Evolutionary conservation across 2,329 filamentous ascomycete species (phyloP), one percentile per base, ranked within the genome.

Genomic region (Apiospora kogelbergensis): DNA sequence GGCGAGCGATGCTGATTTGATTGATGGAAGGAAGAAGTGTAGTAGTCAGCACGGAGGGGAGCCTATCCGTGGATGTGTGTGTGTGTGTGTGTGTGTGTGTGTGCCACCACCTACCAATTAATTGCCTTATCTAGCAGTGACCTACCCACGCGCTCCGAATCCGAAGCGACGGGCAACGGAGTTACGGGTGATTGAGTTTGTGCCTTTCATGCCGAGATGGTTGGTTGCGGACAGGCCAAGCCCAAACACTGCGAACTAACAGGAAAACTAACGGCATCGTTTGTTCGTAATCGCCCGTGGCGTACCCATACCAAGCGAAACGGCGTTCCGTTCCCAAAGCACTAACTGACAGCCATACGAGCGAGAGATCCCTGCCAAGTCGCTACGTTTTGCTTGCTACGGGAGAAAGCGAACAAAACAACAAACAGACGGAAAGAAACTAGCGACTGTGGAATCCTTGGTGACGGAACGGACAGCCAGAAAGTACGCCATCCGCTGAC

Each of bases 291-390:
- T 33, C 48, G 40, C 40, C 40, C 11, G 40, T 15, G 13, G 40
- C 48, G 26, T 57, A 57, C 48, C 48, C 48, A 26, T 57, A 57
- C 48, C 48, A 57, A 57, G 48, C 48, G 26, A 57, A 57, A 57
- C 48, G 48, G 48, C 48, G 26, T 57, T 57, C 48, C 48, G 48
- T 57, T 33, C 15, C 48, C 48, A 33, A 30, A 17, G 17, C 15
- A 13, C 48, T 33, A 57, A 20, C 48, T 20, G 20, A 6, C 48
- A 33, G 48, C 48, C 48, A 57, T 57, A 33, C 24, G 26, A 33
- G 26, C 33, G 33, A 33, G 33, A 7, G n/a, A n/a, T n/a, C 13
- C 24, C 48, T 26, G 48, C 48, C 26, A 57, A 33, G 48, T 9
- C 17, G 46, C 46, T 57, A 33, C 48, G 26, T 33, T 57, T 26